phyloP scores from a whole-genome alignment of 345 rosid genomes.

The Diplotaxis tenuifolia region DNA sequence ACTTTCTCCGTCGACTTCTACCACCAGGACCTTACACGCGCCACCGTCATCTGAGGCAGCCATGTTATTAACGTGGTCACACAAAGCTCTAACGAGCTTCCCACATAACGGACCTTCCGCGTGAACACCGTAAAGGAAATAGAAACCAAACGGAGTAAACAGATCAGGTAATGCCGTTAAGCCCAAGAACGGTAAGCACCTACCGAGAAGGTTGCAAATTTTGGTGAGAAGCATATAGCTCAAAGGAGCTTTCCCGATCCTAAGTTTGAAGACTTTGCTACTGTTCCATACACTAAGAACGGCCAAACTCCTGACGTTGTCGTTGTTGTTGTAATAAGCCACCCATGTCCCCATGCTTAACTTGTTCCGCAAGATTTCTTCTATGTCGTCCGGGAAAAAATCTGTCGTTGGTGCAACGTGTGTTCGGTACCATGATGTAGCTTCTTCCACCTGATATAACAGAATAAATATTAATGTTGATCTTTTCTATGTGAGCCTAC shows the following conservation, averaged over 20 bases:
- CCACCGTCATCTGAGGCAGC: constrained; percentile 42
- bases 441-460: constrained; percentile 43
- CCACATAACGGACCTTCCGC: constrained; percentile 53
- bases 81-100: constrained; percentile 52
- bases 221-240: constrained; percentile 53
- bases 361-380: constrained; percentile 51
- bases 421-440: constrained; percentile 50
- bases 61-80: constrained; percentile 62
- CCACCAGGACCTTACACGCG: constrained; percentile 58
- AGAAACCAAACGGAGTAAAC: constrained; percentile 65
- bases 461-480: background rate
- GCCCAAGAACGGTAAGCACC: constrained; percentile 49
- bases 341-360: constrained; percentile 79
- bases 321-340: constrained; percentile 44
- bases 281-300: constrained; percentile 84
- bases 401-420: constrained; percentile 52
- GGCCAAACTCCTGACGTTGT: constrained; percentile 53
- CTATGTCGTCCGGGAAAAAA: constrained; percentile 71
- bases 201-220: constrained; percentile 44
- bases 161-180: constrained; percentile 56
- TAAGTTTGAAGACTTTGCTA: constrained; percentile 63
- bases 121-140: constrained; percentile 71
- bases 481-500: background rate
- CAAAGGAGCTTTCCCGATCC: constrained; percentile 57
- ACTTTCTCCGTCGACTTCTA: constrained; percentile 50